Percentiles rank a stretch among this genome's conserved stretches.
Conservation (phyloP, 345 rosid species). For the Camelina neglecta region DNA sequence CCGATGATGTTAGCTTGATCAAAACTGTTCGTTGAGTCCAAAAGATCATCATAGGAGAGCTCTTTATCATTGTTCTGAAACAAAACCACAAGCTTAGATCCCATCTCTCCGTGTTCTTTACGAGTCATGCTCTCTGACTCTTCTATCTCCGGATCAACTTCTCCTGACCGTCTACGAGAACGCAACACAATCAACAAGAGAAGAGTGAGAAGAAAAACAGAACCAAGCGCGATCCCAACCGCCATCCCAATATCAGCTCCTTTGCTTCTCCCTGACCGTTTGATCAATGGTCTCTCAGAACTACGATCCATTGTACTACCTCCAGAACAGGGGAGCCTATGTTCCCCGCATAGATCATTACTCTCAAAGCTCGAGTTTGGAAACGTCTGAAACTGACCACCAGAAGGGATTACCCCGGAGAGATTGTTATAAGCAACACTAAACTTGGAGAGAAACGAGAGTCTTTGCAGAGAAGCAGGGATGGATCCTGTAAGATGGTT, state of each 20-base stretch:
- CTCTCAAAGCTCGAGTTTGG: constrained; percentile 85
- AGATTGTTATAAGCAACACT: constrained; percentile 65
- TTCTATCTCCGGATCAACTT: constrained; percentile 74
- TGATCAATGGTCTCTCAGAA: constrained; percentile 9
- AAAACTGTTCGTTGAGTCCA: constrained; percentile 69
- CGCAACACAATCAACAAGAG: constrained; percentile 55
- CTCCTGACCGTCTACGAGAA: constrained; percentile 56
- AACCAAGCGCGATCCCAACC: constrained; percentile 64
- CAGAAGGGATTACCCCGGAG: constrained; percentile 60
- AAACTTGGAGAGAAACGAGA: constrained; percentile 62
- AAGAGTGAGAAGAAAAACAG: constrained; percentile 55
- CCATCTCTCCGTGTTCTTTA: constrained; percentile 58
- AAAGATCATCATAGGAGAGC: constrained; percentile 67
- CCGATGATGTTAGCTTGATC: constrained; percentile 84
- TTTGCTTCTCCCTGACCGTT: constrained; percentile 48
- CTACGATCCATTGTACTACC: background rate
- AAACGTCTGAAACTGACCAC: constrained; percentile 75
- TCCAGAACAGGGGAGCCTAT: constrained; percentile 49
- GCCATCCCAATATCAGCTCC: constrained; percentile 57
- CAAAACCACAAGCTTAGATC: constrained; percentile 61
- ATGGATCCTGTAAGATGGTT: constrained; percentile 51
- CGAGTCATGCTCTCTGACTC: constrained; percentile 43
- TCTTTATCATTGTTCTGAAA: constrained; percentile 65
- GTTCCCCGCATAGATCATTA: constrained; percentile 79
- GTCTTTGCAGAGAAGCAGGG: constrained; percentile 48